Evolutionary conservation across 768 basidiomycete species (phyloP), one percentile per base, ranked within the genome.

Genomic region (Naematelia aurantialba): DNA sequence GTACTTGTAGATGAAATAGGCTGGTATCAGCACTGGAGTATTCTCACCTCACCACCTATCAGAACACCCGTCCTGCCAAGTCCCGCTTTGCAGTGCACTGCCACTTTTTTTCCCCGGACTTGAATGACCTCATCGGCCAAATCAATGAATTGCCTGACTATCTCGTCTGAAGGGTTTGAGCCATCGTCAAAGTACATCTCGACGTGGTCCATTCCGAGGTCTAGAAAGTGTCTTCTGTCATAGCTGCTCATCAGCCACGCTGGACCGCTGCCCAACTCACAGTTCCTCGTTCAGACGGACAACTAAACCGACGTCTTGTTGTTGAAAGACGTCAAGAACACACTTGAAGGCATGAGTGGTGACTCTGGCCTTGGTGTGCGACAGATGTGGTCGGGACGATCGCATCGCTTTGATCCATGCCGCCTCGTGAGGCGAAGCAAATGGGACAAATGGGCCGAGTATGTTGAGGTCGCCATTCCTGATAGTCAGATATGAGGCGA

Each of bases 1-100:
- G 69, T 97, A 94, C 78, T 97, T 97, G 89, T 96, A 99, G 61
- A 96, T 89, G 56, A 99, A 83, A 81, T 97, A 98, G 8, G 94
- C 96, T 80, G 56, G 8, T n/a, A 30, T 5, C 4, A 50, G 48
- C 29, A 24, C 10, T 10, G 30, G 8, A 17, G 34, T 17, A 17
- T 8, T 17, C 34, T 3, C 17, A 26, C 45, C 73, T 57, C 45
- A 77, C 78, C 79, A 31, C 96, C 96, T 61, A 99, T 94, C 59
- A 99, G 81, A 3, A 92, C 94, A 2, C 96, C 96, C 4, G 96
- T 98, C 56, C 96, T 83, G 22, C 96, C 96, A 11, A 99, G 82
- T 44, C 96, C 96, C 50, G 96, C 96, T 61, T 77, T 75, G 56
- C 76, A 77, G 79, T 92, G 90, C 69, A 92, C 88, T 59, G 89